Evolutionary conservation across 2,329 filamentous ascomycete species (phyloP), one percentile per base, ranked within the genome.

Genomic region (Monilinia laxa): DNA sequence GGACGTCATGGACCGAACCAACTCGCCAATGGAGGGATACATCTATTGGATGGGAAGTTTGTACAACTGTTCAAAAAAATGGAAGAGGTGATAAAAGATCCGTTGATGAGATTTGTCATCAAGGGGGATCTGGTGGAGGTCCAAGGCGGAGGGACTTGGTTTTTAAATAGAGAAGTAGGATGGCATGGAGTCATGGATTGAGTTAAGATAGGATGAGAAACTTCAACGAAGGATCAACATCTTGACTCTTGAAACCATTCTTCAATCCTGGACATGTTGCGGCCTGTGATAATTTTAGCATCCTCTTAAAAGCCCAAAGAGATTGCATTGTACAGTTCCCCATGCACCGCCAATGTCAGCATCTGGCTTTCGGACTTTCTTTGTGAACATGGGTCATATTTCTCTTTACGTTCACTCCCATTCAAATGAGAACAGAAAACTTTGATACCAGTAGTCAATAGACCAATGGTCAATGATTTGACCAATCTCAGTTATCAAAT

Each of bases 341-440:
- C 90, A 93, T 81, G 89, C 90, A 69, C 85, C 87, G 59, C 84
- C 87, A 42, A 87, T 90, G 80, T 88, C 90, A 73, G 84, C 88
- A 68, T 87, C 89, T 66, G 90, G 90, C 80, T 88, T 94, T 71
- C 91, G 94, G 81, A 35, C 3, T 35, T 35, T 35, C 31, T 35
- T 9, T 35, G 4, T 35, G 31, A 5, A 35, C 7, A 2, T 35
- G 31, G 31, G 5, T 9, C 3, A 6, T 35, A 35, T 35, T 35
- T 35, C 31, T 35, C 31, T 35, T 35, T 35, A 5, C 31, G 31
- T 35, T 9, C 7, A 35, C 7, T 35, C 6, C 31, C 31, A 35
- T 35, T 35, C 31, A 6, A 35, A 6, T 35, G 31, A 35, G 31
- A 35, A 35, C 31, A 35, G 6, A 35, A 35, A 35, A 4, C 31